A percentile compares a stretch with the other conserved stretches of the same genome.
These are phyloP conservation scores for Bacidia gigantensis DNA, from an alignment of 495 filamentous ascomycete species.

Conservation along the genomic window DNA sequence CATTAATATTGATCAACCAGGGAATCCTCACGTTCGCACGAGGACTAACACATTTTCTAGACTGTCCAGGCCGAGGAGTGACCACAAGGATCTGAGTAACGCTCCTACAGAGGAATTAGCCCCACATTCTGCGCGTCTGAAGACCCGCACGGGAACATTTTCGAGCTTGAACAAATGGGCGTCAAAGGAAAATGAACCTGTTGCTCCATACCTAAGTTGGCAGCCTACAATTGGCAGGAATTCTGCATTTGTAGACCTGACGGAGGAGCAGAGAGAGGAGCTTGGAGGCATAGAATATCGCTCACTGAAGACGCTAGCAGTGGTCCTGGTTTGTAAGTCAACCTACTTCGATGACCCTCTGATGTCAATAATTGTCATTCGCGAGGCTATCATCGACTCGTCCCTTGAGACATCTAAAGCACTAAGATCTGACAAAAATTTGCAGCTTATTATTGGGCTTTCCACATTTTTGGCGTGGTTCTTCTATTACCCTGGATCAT, in stretches of 20 bases:
- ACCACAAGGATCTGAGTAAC: slow-evolving; percentile 2
- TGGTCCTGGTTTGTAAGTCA: slow-evolving; percentile 47
- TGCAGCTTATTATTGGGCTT: slow-evolving; percentile 55
- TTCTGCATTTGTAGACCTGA: slow-evolving; percentile 77
- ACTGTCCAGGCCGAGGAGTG: slow-evolving; percentile 8
- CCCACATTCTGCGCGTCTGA: slow-evolving; percentile 6
- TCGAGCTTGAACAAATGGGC: slow-evolving; percentile 19
- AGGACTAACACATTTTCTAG: slow-evolving; percentile 11
- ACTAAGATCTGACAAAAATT: not conserved
- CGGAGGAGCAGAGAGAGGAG: slow-evolving; percentile 82
- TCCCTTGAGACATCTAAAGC: not conserved
- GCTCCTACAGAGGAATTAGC: slow-evolving; percentile 10
- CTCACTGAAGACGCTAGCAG: slow-evolving; percentile 68
- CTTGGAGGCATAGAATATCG: slow-evolving; percentile 91
- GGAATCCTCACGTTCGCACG: slow-evolving; percentile 18
- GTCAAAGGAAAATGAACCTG: slow-evolving; percentile 28
- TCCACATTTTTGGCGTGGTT: slow-evolving; percentile 60
- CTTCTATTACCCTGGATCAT: slow-evolving; percentile 71
- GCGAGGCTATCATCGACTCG: not conserved
- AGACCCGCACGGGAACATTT: slow-evolving; percentile 24
- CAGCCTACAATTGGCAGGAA: slow-evolving; percentile 84
- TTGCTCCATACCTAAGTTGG: slow-evolving; percentile 83
- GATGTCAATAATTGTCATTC: not conserved
- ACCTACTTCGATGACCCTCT: not conserved
- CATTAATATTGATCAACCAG: slow-evolving; percentile 37